Evolutionary conservation across 768 basidiomycete genomes (phyloP).

Genomic region (Symmetrospora coprosmae): DNA sequence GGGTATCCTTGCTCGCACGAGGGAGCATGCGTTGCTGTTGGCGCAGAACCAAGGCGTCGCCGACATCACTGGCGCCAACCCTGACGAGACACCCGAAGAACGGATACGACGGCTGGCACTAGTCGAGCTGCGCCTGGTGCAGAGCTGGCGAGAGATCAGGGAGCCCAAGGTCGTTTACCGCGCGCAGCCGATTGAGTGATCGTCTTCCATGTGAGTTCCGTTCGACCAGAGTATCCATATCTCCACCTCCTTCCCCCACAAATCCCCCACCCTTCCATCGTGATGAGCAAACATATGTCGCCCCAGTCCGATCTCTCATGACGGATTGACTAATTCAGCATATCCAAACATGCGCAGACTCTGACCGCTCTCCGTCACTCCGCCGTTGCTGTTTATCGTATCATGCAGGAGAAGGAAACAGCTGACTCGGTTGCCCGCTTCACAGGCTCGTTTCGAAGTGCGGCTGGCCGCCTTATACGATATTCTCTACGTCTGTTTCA

Average conservation of each 20-base stretch:
- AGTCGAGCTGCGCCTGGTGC: slow-evolving; percentile 69
- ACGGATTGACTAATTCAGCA: slow-evolving; percentile 17
- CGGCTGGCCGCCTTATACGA: too few species aligned
- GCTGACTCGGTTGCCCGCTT: too few species aligned
- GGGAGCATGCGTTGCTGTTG: slow-evolving; percentile 46
- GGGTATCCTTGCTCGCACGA: slow-evolving; percentile 53
- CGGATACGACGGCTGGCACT: slow-evolving; percentile 61
- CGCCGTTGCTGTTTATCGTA: too few species aligned
- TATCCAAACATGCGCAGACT: slow-evolving; percentile 15
- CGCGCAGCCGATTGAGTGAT: slow-evolving; percentile 24
- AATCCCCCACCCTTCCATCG: not conserved
- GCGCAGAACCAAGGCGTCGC: slow-evolving; percentile 60
- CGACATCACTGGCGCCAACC: slow-evolving; percentile 39
- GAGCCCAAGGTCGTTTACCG: slow-evolving; percentile 25
- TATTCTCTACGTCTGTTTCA: too few species aligned
- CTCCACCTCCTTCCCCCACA: not conserved
- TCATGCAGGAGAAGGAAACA: too few species aligned
- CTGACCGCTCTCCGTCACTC: not conserved
- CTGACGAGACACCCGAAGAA: slow-evolving; percentile 40
- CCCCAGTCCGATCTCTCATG: slow-evolving; percentile 31
- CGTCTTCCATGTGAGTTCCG: not conserved
- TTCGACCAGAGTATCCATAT: too few species aligned
- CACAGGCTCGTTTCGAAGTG: too few species aligned
- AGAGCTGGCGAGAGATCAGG: slow-evolving; percentile 36
- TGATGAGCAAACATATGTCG: slow-evolving; percentile 34